Percentiles rank a stretch among this genome's conserved stretches.
Conservation (phyloP, 176 grass and related monocot genomes). For the Triticum urartu region DNA sequence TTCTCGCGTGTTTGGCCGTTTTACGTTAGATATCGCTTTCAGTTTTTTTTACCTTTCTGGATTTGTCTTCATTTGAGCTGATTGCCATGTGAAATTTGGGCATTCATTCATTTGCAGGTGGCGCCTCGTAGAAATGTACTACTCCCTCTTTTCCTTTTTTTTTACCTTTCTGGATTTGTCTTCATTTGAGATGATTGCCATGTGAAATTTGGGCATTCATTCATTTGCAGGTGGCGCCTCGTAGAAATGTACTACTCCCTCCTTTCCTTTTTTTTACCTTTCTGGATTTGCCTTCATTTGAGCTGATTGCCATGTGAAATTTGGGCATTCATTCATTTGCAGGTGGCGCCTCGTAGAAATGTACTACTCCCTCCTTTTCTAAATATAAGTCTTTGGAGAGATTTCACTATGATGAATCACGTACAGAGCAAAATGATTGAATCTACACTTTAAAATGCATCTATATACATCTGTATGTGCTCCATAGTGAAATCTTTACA, state of each 20-base stretch:
- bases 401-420: no score
- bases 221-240: background rate
- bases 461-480: no score
- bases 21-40: background rate
- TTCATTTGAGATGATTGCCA: background rate
- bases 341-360: background rate
- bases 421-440: no score
- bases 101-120: conserved; percentile 1
- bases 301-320: background rate
- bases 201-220: background rate
- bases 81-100: background rate
- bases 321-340: background rate
- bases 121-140: background rate
- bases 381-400: no score
- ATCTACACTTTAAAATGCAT: no score
- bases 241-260: no score
- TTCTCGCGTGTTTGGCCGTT: background rate
- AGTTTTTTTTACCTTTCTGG: background rate
- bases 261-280: background rate
- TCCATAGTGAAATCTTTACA: no score
- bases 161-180: background rate
- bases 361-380: no score
- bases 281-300: background rate
- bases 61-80: background rate
- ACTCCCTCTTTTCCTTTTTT: background rate